A percentile compares a stretch with the other conserved stretches of the same genome.
phyloP scores from a whole-genome alignment of 345 rosid species.

The Camelina neglecta region DNA sequence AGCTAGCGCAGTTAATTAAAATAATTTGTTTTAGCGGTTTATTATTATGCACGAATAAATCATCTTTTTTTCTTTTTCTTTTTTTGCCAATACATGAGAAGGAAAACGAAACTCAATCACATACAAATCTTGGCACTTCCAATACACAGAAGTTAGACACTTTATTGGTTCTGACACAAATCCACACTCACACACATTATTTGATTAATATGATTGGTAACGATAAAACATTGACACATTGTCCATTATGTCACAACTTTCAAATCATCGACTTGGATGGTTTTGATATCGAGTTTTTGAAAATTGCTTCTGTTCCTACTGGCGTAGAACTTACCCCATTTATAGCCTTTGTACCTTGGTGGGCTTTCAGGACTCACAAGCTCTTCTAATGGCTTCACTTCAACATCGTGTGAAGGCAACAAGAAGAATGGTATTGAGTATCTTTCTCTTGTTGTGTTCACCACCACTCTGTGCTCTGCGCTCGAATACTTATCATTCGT shows the following conservation, averaged over 20 bases:
- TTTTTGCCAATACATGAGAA: background rate
- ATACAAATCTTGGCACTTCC: background rate
- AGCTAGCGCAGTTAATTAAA: no score
- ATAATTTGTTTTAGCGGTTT: background rate
- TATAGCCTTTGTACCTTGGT: conserved; percentile 60
- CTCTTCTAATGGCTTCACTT: conserved; percentile 69
- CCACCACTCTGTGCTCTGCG: conserved; percentile 71
- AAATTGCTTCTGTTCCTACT: conserved; percentile 62
- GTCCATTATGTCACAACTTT: conserved; percentile 34
- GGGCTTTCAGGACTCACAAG: conserved; percentile 52
- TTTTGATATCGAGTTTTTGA: conserved; percentile 47
- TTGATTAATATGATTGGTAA: conserved; percentile 15
- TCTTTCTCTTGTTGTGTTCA: conserved; percentile 58
- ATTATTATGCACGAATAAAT: no score
- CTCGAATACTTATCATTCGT: conserved; percentile 61
- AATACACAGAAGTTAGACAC: no score
- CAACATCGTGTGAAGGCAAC: conserved; percentile 57
- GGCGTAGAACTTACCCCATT: conserved; percentile 66
- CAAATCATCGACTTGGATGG: conserved; percentile 52
- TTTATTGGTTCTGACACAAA: conserved; percentile 10
- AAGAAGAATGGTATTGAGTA: conserved; percentile 65
- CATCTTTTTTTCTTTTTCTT: no score
- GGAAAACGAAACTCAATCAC: background rate
- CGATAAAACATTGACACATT: background rate
- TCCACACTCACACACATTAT: background rate